Base-by-base conservation (phyloP, 192 early-diverging fungal genomes). In the Backusella morwellensis region DNA sequence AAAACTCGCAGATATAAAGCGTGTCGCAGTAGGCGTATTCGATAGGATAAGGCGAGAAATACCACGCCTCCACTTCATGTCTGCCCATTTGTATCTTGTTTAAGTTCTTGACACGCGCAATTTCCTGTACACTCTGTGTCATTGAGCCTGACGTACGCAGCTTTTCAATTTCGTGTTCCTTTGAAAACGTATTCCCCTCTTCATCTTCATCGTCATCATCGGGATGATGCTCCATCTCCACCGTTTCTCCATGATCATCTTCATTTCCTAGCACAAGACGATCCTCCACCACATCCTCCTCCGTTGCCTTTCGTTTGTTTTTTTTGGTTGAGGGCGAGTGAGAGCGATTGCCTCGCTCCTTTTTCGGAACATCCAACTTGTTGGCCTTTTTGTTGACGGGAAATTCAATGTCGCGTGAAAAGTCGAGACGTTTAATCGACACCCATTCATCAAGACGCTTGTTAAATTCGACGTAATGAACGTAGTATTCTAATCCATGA, bases 361-460 rank as follows among this genome's bases (percentile, higher is more conserved):
- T 69, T 69, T 68, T 32, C 19, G 35, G 29, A n/a, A 68, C 66
- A 6, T 35, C 66, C 4, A 68, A 15, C 38, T 69, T 36, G 17
- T 26, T 11, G 66, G 29, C 34, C 87, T 90, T 69, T 92, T 93
- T 54, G 54, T 17, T n/a, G 44, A 23, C n/a, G 0, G 92, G 95
- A 68, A 88, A 93, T 66, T 91, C 89, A 35, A 95, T 90, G 1
- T 88, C 91, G 42, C 89, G 87, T 41, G 87, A 78, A 54, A 95
- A 81, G 35, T 93, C 88, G 29, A 93, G 85, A 17, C 93, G 87
- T 6, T 88, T 82, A 2, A 90, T 82, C 0, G 82, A 35, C 1
- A 99, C 94, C 98, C 97, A 98, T 81, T 98, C 97, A 86, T 99
- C 98, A 68, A 99, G 86, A 21, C 98, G 95, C 82, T 99, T 99